Conservation (phyloP, 768 basidiomycete species). For the Tubosaeta brunneosetosa region DNA sequence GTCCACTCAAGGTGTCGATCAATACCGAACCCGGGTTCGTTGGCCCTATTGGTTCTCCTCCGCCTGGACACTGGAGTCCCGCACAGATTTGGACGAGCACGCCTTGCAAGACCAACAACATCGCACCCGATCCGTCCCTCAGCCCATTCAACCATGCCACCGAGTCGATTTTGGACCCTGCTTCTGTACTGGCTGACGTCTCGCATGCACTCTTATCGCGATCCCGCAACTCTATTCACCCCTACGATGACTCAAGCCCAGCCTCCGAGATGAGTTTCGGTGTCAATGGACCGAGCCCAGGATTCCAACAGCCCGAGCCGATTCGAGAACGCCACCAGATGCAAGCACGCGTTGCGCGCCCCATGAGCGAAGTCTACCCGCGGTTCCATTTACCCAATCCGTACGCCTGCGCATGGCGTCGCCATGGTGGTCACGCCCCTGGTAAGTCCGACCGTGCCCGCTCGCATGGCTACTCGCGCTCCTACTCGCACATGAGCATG, state of each 20-base stretch:
- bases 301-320: not conserved
- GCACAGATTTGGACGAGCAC: slow-evolving; percentile 25
- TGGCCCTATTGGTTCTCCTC: slow-evolving; percentile 5
- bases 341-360: not conserved
- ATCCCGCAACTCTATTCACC: slow-evolving; percentile 11
- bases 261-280: slow-evolving; percentile 4
- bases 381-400: slow-evolving; percentile 10
- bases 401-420: slow-evolving; percentile 16
- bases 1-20: slow-evolving; percentile 21
- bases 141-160: not conserved
- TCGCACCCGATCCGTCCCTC: not conserved
- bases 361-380: slow-evolving; percentile 1
- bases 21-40: not conserved
- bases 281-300: not conserved
- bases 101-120: slow-evolving; percentile 10
- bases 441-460: slow-evolving; percentile 8
- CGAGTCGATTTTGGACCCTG: not conserved
- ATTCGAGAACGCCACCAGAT: not conserved
- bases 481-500: slow-evolving; percentile 8
- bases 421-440: slow-evolving; percentile 12
- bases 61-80: slow-evolving; percentile 13
- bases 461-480: not conserved
- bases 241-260: slow-evolving; percentile 12
- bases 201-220: slow-evolving; percentile 21
- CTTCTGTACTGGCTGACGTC: slow-evolving; percentile 3